Conservation (phyloP, 805 yeast genomes). For the Scheffersomyces coipomensis region DNA sequence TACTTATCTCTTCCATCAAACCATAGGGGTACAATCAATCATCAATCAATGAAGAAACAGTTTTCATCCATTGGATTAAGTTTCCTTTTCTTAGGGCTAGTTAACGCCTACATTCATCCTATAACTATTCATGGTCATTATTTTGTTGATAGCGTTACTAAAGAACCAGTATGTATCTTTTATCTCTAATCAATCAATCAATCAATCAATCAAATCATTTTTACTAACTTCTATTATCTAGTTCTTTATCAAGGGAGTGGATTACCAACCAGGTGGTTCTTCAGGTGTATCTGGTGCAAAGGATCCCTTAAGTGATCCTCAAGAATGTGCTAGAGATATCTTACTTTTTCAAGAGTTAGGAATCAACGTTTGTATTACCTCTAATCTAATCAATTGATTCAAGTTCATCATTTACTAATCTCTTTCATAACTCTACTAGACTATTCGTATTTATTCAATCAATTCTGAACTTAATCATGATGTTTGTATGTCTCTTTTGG, state of each 20-base stretch:
- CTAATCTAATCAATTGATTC: not conserved
- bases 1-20: no score
- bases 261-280: constrained; percentile 95
- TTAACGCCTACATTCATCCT: constrained; percentile 50
- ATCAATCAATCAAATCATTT: not conserved
- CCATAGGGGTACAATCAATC: no score
- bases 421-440: constrained; percentile 24
- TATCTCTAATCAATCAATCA: not conserved
- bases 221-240: constrained; percentile 13
- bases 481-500: constrained; percentile 86
- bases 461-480: constrained; percentile 84
- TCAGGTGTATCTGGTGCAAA: constrained; percentile 55
- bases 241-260: constrained; percentile 85
- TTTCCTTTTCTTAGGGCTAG: not conserved
- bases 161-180: constrained; percentile 56
- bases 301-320: constrained; percentile 79
- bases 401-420: constrained; percentile 11
- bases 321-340: constrained; percentile 78
- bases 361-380: constrained; percentile 46
- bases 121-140: constrained; percentile 66
- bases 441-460: constrained; percentile 83
- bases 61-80: not conserved
- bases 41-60: not conserved
- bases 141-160: constrained; percentile 73
- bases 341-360: constrained; percentile 79